phyloP scores from a whole-genome alignment of 495 filamentous ascomycete species.

The Hapsidospora chrysogenum region DNA sequence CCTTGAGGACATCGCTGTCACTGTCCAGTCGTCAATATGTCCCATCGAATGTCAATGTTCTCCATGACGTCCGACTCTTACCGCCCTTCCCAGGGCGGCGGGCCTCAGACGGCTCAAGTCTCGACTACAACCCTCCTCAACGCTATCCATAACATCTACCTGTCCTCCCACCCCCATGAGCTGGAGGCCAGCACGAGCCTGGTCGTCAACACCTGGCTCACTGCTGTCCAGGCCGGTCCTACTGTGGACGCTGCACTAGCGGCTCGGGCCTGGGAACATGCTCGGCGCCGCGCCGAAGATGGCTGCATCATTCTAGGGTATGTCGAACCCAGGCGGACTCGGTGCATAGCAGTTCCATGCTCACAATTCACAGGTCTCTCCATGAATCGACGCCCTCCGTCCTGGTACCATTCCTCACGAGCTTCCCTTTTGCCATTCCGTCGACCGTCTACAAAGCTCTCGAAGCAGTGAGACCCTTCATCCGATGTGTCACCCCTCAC shows the following conservation, averaged over 20 bases:
- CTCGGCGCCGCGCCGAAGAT: constrained; percentile 84
- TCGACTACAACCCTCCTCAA: constrained; percentile 88
- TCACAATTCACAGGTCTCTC: constrained; percentile 41
- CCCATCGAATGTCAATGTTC: constrained; percentile 68
- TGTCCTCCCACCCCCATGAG: constrained; percentile 60
- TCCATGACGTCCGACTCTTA: constrained; percentile 58
- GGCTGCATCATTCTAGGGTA: constrained; percentile 84
- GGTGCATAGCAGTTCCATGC: constrained; percentile 3
- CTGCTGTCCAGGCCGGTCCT: constrained; percentile 45
- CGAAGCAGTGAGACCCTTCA: constrained; percentile 65
- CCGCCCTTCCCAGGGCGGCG: constrained; percentile 36
- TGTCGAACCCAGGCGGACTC: constrained; percentile 5
- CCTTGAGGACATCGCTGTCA: constrained; percentile 7
- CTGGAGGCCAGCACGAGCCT: constrained; percentile 85
- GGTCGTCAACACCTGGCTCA: constrained; percentile 91
- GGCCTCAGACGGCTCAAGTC: constrained; percentile 59
- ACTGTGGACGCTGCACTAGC: constrained; percentile 68
- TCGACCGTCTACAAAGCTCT: constrained; percentile 57
- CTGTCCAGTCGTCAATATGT: constrained; percentile 38
- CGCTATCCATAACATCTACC: constrained; percentile 76
- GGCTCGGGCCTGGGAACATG: constrained; percentile 89
- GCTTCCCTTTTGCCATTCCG: constrained; percentile 65
- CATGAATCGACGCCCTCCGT: constrained; percentile 79
- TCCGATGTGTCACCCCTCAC: constrained; percentile 70
- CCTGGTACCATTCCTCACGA: constrained; percentile 61